Base-by-base conservation (phyloP, 768 basidiomycete species). In the Amanita polypyramis region DNA sequence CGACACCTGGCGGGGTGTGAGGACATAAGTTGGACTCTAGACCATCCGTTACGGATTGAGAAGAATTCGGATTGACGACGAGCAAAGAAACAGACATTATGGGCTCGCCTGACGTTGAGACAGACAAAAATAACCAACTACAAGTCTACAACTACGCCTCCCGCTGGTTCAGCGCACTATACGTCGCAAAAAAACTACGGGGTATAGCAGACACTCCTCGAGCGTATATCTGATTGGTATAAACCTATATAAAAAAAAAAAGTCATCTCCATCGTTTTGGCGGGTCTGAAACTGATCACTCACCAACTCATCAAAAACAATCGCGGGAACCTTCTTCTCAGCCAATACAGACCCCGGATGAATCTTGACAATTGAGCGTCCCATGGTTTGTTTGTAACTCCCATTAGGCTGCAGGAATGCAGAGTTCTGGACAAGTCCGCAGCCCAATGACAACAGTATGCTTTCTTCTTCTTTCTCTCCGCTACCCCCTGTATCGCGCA, bases 271-370 rank as follows among this genome's bases (percentile, higher is more conserved):
- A 36, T 43, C 11, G 37, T 14, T 51, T 44, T 23, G 43, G 35
- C 42, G 21, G 48, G 27, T 52, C 34, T 43, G 30, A 14, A 8
- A 12, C 29, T 29, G 34, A 41, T n/a, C 21, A 12, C 84, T 58
- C 52, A 96, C 95, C 59, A 99, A 66, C 59, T 99, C 96, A 61
- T 95, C 85, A 60, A 88, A 99, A 32, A 99, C 75, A 52, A 99
- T 91, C 4, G 85, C 90, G 0, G 82, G 81, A 0, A 82, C 77
- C 60, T 87, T 89, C 59, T 86, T 90, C 54, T 85, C 82, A 55
- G 75, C 77, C 56, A 98, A 59, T 2, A 78, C 74, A 25, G 94
- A 97, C 25, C 85, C 77, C 0, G 95, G 96, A 58, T 98, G 92
- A 17, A 99, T 86, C 62, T 94, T 95, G 49, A 98, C 73, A 19